Evolutionary conservation across 75 land plant genomes (phyloP), one percentile per base, ranked within the genome.

Genomic region (Sequoia sempervirens): DNA sequence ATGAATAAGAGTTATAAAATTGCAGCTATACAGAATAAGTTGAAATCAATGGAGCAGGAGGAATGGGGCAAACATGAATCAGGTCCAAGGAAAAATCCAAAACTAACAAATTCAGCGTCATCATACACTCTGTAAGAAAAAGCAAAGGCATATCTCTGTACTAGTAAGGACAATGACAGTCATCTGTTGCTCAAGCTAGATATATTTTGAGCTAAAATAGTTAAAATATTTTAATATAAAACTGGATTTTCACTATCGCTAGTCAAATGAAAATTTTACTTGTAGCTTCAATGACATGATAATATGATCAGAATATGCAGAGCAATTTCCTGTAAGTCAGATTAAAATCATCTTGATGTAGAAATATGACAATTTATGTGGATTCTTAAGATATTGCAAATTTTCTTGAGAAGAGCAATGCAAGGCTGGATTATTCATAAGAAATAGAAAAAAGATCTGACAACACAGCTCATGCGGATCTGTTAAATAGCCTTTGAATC

Each of bases 1-100:
- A 82, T 80, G 50, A 88, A 69, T 56, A 86, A 87, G 32, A 88
- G 84, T 83, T 90, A 90, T 18, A 94, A 88, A 85, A 94, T 94
- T 76, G 88, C 92, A 30, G 95, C 95, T 10, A 94, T 94, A 32
- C 91, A 85, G 82, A 92, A 88, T 85, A 94, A 94, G 82, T 82
- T 94, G 45, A 94, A 86, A 81, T 80, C 89, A 14, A 70, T 94
- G 85, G 95, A 94, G 66, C 91, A 87, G 84, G 92, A 92, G 81
- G 85, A 70, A 70, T 9, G 12, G 36, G 15, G 37, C 13, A 32
- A 32, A 11, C 36, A 70, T 70, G 37, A 32, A 70, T 70, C 73
- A 30, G 13, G 73, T 70, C 73, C 73, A 70, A 70, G 73, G 73
- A 70, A 70, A 32, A 32, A 13, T 11, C 73, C 80, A 17, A 78